These are phyloP conservation scores for Pilatotrama ljubarskyi DNA, from an alignment of 768 basidiomycete genomes.

Conservation along the genomic window DNA sequence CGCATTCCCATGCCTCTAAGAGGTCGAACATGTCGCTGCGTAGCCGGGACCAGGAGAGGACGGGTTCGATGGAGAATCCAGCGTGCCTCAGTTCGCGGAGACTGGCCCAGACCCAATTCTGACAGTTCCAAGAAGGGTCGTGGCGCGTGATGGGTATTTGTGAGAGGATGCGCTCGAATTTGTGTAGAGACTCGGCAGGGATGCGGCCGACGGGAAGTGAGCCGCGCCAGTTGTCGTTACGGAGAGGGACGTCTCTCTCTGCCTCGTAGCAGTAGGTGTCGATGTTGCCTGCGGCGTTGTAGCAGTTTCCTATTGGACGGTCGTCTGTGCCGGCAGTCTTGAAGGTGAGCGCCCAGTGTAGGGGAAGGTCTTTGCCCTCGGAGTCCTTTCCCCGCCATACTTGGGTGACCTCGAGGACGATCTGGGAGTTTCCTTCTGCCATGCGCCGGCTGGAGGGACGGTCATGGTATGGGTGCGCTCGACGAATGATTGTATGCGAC, in stretches of 20 bases:
- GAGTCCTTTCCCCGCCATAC: conserved; percentile 22
- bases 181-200: conserved; percentile 11
- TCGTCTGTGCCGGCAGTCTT: conserved; percentile 17
- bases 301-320: conserved; percentile 13
- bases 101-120: conserved; percentile 23
- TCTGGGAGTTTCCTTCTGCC: conserved; percentile 5
- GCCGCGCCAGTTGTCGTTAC: conserved; percentile 18
- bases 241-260: conserved; percentile 12
- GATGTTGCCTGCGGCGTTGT: conserved; percentile 20
- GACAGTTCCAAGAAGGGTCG: conserved; percentile 22
- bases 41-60: conserved; percentile 13
- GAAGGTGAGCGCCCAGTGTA: conserved; percentile 27
- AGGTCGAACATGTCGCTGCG: conserved; percentile 13
- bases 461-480: conserved; percentile 1
- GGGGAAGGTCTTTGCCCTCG: conserved; percentile 13
- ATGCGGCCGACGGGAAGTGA: conserved; percentile 19
- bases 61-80: conserved; percentile 9
- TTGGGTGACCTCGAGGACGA: conserved; percentile 20
- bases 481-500: neutral
- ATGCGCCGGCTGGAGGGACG: conserved; percentile 7
- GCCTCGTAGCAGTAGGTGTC: conserved; percentile 23
- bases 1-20: conserved; percentile 22
- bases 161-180: conserved; percentile 20
- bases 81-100: conserved; percentile 17
- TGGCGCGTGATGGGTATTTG: conserved; percentile 19